A percentile compares a stretch with the other conserved stretches of the same genome.
These are phyloP conservation scores for Metarhizium sp. DNA, from an alignment of 2,329 filamentous ascomycete species.

Conservation along the genomic window DNA sequence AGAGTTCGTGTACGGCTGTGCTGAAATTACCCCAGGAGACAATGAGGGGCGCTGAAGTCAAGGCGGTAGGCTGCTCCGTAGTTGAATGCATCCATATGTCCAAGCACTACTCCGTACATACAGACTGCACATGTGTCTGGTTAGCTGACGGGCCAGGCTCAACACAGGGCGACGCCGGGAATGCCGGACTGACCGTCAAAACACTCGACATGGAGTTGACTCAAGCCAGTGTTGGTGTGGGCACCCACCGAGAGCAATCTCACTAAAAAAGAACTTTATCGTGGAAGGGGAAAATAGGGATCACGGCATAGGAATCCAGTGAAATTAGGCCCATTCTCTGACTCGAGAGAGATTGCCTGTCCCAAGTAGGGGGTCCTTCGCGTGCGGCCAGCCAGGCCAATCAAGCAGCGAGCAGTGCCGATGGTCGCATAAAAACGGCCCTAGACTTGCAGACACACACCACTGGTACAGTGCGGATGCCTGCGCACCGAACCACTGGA, in stretches of 20 bases:
- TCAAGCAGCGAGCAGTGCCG: conserved; percentile 15
- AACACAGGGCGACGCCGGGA: background rate
- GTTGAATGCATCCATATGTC: background rate
- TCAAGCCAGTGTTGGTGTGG: background rate
- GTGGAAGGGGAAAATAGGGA: background rate
- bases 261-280: too few species aligned
- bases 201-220: background rate
- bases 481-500: background rate
- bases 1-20: background rate
- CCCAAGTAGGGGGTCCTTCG: conserved; percentile 8
- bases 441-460: conserved; percentile 6
- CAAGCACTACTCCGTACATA: too few species aligned
- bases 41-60: background rate
- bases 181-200: background rate
- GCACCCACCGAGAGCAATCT: too few species aligned
- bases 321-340: conserved; percentile 15
- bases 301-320: conserved; percentile 15
- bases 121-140: background rate
- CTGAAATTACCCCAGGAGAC: conserved; percentile 5
- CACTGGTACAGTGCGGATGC: conserved; percentile 17
- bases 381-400: background rate
- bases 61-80: background rate
- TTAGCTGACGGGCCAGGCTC: background rate
- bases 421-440: conserved; percentile 9
- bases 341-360: conserved; percentile 18